A percentile compares a stretch with the other conserved stretches of the same genome.
phyloP scores from a whole-genome alignment of 2,329 filamentous ascomycete species.

The Cercospora brassicicola region DNA sequence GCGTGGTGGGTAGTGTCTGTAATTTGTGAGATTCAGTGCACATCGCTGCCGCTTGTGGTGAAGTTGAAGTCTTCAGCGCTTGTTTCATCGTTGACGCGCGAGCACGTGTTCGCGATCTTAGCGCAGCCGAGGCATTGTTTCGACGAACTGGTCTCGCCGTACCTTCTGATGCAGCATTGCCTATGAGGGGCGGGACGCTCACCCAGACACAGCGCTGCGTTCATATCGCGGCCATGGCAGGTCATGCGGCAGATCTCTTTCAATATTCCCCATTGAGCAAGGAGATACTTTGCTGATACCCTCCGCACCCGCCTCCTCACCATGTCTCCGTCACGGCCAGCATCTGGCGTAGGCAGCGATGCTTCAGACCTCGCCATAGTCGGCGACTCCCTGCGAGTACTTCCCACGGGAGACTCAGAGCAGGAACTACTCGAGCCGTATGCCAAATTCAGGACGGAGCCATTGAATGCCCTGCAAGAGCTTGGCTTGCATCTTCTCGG shows the following conservation, averaged over 20 bases:
- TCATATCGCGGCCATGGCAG: background rate
- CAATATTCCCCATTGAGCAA: background rate
- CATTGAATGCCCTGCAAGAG: conserved; percentile 82
- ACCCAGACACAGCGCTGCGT: background rate
- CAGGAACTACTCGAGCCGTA: conserved; percentile 76
- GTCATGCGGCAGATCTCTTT: background rate
- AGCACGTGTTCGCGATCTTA: background rate
- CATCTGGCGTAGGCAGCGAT: conserved; percentile 3
- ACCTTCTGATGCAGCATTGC: background rate
- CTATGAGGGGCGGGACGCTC: background rate
- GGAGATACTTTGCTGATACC: background rate
- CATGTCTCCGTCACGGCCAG: conserved; percentile 13
- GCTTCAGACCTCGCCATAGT: conserved; percentile 49
- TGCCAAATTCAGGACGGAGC: conserved; percentile 76
- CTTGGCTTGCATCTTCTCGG: conserved; percentile 91
- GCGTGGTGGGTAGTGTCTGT: background rate
- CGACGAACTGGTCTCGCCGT: background rate
- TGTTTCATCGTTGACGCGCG: background rate
- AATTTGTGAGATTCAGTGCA: background rate
- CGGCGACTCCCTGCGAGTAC: conserved; percentile 47
- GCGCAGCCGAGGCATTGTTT: conserved; percentile 1
- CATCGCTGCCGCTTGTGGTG: background rate
- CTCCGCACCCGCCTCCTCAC: background rate
- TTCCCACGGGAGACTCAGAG: conserved; percentile 54
- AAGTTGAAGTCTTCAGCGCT: background rate